Evolutionary conservation across 805 yeast species (phyloP), one percentile per base, ranked within the genome.

Genomic region (Candida berthetii): DNA sequence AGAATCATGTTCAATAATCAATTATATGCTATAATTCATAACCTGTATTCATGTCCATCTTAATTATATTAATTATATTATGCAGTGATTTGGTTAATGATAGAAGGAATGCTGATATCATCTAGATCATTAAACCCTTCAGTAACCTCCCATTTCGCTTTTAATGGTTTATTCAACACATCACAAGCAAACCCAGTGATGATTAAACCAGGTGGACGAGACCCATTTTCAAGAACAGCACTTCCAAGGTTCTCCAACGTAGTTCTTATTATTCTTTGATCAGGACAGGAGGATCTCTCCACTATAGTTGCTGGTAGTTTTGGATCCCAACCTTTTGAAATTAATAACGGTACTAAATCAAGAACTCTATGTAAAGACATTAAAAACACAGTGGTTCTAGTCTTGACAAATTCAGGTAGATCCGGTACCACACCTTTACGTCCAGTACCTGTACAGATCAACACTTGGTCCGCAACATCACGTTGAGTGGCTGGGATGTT

Each of bases 361-460:
- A 58, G 59, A 7, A 76, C 69, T 45, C 97, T 71, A 55, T 90
- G 96, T 40, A 91, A 66, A 0, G 96, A 82, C 98, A 91, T 91
- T 28, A 91, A 61, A 53, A 90, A 90, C 1, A 91, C 79, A 0
- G 95, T 83, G 0, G 98, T 91, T 50, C 97, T 69, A 3, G 83
- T 65, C 36, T 65, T 57, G 7, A 79, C 84, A 61, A 72, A 90
- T 38, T 77, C 83, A 1, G 98, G 97, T 14, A 86, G 64, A 38
- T 69, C 69, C 1, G 96, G 96, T 38, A 86, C 59, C 3, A 80
- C 81, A 6, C 97, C 98, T 29, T 82, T 78, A 42, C 93, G 78
- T 1, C 96, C 97, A 0, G 96, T 89, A 3, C 98, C 98, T 0
- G 98, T 91, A 61, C 96, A 88, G 19, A 91, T 80, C 42, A 91